A percentile compares a stretch with the other conserved stretches of the same genome.
These are phyloP conservation scores for Byssothecium circinans DNA, from an alignment of 2,329 filamentous ascomycete genomes.

Conservation along the genomic window DNA sequence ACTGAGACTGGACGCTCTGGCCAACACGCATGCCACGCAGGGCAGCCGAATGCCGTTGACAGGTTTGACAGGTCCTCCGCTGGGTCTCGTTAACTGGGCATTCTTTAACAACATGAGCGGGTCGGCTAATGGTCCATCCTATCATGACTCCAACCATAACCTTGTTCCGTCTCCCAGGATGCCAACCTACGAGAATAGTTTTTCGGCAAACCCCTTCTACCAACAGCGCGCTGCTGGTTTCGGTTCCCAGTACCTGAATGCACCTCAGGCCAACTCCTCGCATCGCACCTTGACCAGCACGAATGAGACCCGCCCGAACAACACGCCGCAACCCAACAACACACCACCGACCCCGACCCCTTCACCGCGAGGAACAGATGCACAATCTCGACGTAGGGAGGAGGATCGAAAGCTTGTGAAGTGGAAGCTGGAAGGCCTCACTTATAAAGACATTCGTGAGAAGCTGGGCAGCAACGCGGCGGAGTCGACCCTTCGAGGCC, in stretches of 20 bases:
- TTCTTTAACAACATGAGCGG: not conserved
- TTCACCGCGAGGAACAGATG: not conserved
- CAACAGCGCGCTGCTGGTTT: not conserved
- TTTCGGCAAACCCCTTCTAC: not conserved
- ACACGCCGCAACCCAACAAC: not conserved
- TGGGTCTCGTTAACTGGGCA: not conserved
- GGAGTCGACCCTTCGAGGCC: slow-evolving; percentile 72
- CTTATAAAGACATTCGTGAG: slow-evolving; percentile 65
- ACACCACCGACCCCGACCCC: not conserved
- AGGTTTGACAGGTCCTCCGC: not conserved
- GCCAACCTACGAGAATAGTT: not conserved
- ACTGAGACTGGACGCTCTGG: not conserved
- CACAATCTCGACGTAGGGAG: slow-evolving; percentile 14
- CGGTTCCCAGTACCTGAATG: not conserved
- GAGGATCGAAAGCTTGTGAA: slow-evolving; percentile 51
- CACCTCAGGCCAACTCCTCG: not conserved
- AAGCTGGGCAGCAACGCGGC: slow-evolving; percentile 62
- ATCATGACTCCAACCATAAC: not conserved
- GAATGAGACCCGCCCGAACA: not conserved
- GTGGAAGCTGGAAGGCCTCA: slow-evolving; percentile 59
- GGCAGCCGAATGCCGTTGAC: not conserved
- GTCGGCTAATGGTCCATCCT: not conserved
- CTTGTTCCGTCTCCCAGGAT: not conserved
- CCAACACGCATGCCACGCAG: not conserved
- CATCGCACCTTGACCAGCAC: not conserved